Evolutionary conservation across 73 alveolate genomes (phyloP).

Genomic region (Loxodes magnus): DNA sequence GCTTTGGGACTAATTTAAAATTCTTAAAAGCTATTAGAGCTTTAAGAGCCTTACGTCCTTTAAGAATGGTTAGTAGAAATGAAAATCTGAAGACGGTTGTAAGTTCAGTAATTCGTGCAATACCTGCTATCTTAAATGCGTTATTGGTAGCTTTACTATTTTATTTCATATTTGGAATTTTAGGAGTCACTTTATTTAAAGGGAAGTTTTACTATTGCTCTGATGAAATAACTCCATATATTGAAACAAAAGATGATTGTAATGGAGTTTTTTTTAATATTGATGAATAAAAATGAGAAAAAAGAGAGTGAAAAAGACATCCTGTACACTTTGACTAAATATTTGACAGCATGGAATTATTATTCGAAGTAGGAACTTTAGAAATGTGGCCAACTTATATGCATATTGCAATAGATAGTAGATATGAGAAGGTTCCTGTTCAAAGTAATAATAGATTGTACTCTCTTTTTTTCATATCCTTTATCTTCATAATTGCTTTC

Average conservation of each 20-base stretch:
- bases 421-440: no score
- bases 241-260: slow-evolving; percentile 16
- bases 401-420: slow-evolving; percentile 8
- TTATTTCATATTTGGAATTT: slow-evolving; percentile 49
- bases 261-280: slow-evolving; percentile 15
- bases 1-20: slow-evolving; percentile 1
- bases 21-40: slow-evolving; percentile 36
- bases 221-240: slow-evolving; percentile 17
- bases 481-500: slow-evolving; percentile 44
- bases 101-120: slow-evolving; percentile 28
- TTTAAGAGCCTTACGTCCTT: slow-evolving; percentile 41
- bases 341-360: slow-evolving; percentile 16
- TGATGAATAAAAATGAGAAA: background rate
- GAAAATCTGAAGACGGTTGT: slow-evolving; percentile 48
- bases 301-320: slow-evolving; percentile 19
- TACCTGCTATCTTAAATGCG: slow-evolving; percentile 52
- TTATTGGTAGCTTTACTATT: slow-evolving; percentile 39
- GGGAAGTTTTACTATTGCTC: slow-evolving; percentile 8
- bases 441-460: slow-evolving; percentile 20
- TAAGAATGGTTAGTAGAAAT: slow-evolving; percentile 36
- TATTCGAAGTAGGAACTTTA: slow-evolving; percentile 29
- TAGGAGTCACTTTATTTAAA: slow-evolving; percentile 36
- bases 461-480: slow-evolving; percentile 23
- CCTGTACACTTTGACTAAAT: slow-evolving; percentile 29
- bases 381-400: slow-evolving; percentile 37